Evolutionary conservation across 805 yeast genomes (phyloP), one percentile per base, ranked within the genome.

Genomic region (Metschnikowia chrysomelidarum): DNA sequence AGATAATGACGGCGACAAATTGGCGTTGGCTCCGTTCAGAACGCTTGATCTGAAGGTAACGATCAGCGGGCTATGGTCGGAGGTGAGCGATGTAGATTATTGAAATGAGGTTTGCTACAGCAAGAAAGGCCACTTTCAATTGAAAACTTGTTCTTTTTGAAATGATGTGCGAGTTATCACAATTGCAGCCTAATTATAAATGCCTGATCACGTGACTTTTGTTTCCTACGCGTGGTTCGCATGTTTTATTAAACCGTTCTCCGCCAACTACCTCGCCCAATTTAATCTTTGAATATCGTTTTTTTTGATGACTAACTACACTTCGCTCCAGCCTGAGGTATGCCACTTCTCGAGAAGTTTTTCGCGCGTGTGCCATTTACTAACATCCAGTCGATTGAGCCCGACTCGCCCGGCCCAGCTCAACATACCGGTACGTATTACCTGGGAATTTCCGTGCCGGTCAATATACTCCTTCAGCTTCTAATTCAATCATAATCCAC

Each of bases 301-400:
- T n/a, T n/a, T n/a, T n/a, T n/a, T n/a, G 19, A 41, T 38, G 42
- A 34, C 45, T 15, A 30, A 23, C 8, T 41, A 41, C 35, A 35
- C 40, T 18, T 39, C 44, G 7, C 32, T 41, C 12, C 33, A 41
- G 26, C 29, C 36, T 4, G 43, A 36, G 20, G 44, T 41, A 41
- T 33, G 44, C 4, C 2, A 18, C 12, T 5, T 6, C 16, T 7
- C 13, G n/a, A 4, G 12, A 10, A 9, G 5, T 12, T n/a, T 20
- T 11, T 7, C 5, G 15, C 11, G 23, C 26, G 5, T 24, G 12
- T 8, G 11, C 13, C 23, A 22, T 27, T 28, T 33, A 35, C 40
- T 36, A 36, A 36, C 32, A 5, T n/a, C 17, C 15, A 41, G 38
- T 35, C 37, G 5, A 38, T 36, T 4, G 34, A 30, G 33, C 29